phyloP scores from a whole-genome alignment of 2,329 filamentous ascomycete species.

The Drechslerella dactyloides region DNA sequence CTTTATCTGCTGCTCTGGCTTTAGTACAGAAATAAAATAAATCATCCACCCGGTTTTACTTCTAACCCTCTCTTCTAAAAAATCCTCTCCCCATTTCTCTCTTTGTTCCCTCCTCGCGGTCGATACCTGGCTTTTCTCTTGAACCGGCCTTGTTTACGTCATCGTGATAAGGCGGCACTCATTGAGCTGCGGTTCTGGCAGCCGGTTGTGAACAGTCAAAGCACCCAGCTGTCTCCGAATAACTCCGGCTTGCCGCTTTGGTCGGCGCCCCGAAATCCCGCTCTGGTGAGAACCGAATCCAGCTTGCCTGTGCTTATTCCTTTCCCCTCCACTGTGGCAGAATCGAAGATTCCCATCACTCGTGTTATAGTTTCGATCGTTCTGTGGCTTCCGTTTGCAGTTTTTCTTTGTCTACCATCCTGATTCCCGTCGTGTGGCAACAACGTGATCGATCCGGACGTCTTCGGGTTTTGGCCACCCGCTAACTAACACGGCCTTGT shows the following conservation, averaged over 20 bases:
- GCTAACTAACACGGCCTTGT: background rate
- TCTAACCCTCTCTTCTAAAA: constrained; percentile 26
- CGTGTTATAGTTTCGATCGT: background rate
- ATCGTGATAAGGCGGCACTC: background rate
- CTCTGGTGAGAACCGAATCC: constrained; percentile 10
- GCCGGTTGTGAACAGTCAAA: constrained; percentile 27
- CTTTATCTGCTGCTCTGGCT: background rate
- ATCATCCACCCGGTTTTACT: constrained; percentile 36
- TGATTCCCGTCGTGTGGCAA: background rate
- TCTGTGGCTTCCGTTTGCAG: background rate
- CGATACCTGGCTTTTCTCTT: constrained; percentile 29
- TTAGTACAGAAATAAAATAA: constrained; percentile 47
- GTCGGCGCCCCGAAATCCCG: constrained; percentile 10
- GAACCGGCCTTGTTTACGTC: background rate
- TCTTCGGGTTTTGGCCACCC: constrained; percentile 6
- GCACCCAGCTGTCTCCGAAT: constrained; percentile 36
- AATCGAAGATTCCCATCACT: background rate
- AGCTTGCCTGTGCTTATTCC: constrained; percentile 4
- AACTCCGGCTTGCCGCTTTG: constrained; percentile 46
- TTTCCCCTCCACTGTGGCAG: background rate
- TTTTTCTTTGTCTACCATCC: background rate
- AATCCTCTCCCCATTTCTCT: constrained; percentile 15
- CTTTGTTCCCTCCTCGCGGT: constrained; percentile 7
- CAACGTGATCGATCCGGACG: background rate
- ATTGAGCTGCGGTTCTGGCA: constrained; percentile 1